Evolutionary conservation across 2,329 filamentous ascomycete species (phyloP).

Genomic region (Monosporascus sp.): DNA sequence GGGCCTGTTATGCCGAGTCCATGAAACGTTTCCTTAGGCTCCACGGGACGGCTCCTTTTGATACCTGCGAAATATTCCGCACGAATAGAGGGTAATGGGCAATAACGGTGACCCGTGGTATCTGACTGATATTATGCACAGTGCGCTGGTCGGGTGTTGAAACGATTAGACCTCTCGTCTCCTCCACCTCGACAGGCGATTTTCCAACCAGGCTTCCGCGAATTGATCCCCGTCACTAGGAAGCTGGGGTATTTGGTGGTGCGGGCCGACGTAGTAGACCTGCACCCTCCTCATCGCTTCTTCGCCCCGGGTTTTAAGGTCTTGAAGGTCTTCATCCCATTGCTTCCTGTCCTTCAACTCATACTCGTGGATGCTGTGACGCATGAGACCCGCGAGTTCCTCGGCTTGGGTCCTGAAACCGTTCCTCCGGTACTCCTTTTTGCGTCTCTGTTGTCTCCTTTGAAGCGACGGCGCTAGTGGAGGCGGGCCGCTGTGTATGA

Average conservation of each 20-base stretch:
- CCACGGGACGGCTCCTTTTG: too few relatives aligned
- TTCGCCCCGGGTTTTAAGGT: constrained; percentile 14
- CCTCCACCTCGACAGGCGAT: neutral
- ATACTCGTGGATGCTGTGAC: constrained; percentile 40
- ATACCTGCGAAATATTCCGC: too few relatives aligned
- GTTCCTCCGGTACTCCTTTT: constrained; percentile 29
- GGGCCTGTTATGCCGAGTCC: too few relatives aligned
- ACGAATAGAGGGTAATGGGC: too few relatives aligned
- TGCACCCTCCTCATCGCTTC: constrained; percentile 36
- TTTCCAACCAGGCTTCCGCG: constrained; percentile 19
- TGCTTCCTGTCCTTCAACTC: constrained; percentile 39
- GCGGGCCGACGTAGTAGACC: constrained; percentile 31
- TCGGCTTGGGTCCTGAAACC: constrained; percentile 42
- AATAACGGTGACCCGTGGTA: too few relatives aligned
- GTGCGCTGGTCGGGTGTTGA: too few relatives aligned
- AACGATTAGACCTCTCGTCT: neutral
- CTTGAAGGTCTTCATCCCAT: constrained; percentile 37
- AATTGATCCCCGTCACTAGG: constrained; percentile 8
- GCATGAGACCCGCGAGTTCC: constrained; percentile 44
- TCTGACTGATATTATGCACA: too few relatives aligned
- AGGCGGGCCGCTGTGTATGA: constrained; percentile 39
- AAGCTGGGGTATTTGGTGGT: constrained; percentile 13
- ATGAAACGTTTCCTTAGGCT: too few relatives aligned
- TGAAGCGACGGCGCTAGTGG: constrained; percentile 7
- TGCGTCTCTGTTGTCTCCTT: constrained; percentile 13